Conservation (phyloP, 352 stramenopile species). For the Globisporangium nagaii region DNA sequence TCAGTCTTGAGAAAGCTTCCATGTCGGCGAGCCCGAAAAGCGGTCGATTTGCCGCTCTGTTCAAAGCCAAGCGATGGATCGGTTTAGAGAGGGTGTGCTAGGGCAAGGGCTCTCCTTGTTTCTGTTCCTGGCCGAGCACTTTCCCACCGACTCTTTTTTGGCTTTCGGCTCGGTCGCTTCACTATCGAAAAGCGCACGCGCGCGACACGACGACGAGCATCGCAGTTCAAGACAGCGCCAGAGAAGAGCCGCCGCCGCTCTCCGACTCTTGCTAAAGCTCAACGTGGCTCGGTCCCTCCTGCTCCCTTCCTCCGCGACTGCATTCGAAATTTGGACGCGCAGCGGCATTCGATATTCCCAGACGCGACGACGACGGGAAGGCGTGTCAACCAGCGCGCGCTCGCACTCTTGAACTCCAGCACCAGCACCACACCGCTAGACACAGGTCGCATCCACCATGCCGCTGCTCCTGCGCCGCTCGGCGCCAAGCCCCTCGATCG, state of each 20-base stretch:
- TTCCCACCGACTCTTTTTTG: neutral
- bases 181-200: neutral
- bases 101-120: neutral
- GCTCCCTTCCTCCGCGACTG: neutral
- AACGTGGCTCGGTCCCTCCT: neutral
- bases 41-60: neutral
- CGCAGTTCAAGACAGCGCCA: neutral
- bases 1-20: no score
- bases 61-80: no score
- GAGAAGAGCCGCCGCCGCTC: neutral
- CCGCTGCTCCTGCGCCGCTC: conserved; percentile 60
- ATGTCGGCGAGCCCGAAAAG: neutral
- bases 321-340: conserved; percentile 15
- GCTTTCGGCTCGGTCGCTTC: neutral
- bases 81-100: neutral
- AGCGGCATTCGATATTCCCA: conserved; percentile 4
- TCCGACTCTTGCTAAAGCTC: neutral
- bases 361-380: no score
- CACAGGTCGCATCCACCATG: conserved; percentile 28
- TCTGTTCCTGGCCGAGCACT: neutral
- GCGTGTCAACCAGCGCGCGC: no score
- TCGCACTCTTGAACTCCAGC: no score
- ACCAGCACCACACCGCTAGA: no score
- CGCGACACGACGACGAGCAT: neutral
- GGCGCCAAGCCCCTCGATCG: conserved; percentile 62